Evolutionary conservation across 2,329 filamentous ascomycete genomes (phyloP).

Genomic region (Talaromyces sp.): DNA sequence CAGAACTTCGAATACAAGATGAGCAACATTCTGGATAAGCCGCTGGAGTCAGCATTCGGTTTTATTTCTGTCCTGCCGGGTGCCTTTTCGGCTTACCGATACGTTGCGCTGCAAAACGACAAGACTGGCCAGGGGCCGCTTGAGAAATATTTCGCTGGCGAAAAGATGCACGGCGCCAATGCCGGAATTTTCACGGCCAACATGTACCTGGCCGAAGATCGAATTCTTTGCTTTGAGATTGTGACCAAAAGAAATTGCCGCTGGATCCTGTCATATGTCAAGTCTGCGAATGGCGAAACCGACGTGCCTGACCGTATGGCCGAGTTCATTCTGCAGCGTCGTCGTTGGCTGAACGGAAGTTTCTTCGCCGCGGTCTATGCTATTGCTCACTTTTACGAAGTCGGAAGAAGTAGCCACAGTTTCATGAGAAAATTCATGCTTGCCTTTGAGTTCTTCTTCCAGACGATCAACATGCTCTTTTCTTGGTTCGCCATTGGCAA

Average conservation of each 20-base stretch:
- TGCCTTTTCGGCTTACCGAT: slow-evolving; percentile 97
- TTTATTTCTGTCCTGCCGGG: slow-evolving; percentile 96
- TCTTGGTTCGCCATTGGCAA: slow-evolving; percentile 98
- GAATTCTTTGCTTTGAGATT: slow-evolving; percentile 62
- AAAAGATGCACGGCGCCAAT: slow-evolving; percentile 88
- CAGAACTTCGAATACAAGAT: slow-evolving; percentile 99
- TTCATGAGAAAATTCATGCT: slow-evolving; percentile 83
- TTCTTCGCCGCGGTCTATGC: slow-evolving; percentile 98
- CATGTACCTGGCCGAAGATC: slow-evolving; percentile 49
- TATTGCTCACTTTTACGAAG: slow-evolving; percentile 89
- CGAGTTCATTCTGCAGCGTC: slow-evolving; percentile 89
- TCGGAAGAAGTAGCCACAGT: slow-evolving; percentile 89
- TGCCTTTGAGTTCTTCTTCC: slow-evolving; percentile 87
- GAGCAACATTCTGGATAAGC: slow-evolving; percentile 98
- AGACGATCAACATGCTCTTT: slow-evolving; percentile 93
- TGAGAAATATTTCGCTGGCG: slow-evolving; percentile 94
- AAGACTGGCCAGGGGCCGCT: slow-evolving; percentile 88
- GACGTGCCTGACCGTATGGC: slow-evolving; percentile 93
- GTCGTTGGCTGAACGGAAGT: slow-evolving; percentile 95
- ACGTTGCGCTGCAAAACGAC: slow-evolving; percentile 90
- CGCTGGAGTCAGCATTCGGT: slow-evolving; percentile 91
- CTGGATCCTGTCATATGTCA: slow-evolving; percentile 98
- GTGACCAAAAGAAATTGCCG: slow-evolving; percentile 96
- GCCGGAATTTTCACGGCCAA: slow-evolving; percentile 97
- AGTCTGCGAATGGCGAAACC: slow-evolving; percentile 92